A percentile compares a stretch with the other conserved stretches of the same genome.
Evolutionary conservation across 2,329 filamentous ascomycete species (phyloP).

Genomic region (Fusarium torulosum): DNA sequence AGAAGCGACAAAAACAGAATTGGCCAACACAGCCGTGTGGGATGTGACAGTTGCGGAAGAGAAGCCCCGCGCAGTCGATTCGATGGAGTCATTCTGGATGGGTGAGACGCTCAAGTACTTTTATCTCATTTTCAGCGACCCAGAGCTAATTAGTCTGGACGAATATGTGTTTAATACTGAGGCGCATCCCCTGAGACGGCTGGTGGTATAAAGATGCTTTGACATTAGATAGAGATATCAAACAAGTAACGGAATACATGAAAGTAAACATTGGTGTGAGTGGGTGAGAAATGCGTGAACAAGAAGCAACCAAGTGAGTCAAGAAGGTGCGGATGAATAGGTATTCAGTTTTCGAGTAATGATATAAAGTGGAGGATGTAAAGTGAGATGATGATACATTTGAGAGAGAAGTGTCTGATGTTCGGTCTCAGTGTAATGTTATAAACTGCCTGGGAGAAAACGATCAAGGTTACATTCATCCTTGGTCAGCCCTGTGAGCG

Average conservation of each 20-base stretch:
- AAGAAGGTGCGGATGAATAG: not conserved
- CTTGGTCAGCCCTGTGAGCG: conserved; percentile 37
- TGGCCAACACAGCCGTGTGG: conserved; percentile 63
- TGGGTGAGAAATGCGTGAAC: not conserved
- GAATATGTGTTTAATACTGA: conserved; percentile 48
- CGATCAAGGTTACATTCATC: not conserved
- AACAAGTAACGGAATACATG: not conserved
- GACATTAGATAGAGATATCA: not conserved
- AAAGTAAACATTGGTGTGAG: not conserved
- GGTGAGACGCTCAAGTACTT: conserved; percentile 51
- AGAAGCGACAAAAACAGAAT: conserved; percentile 59
- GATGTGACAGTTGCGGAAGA: conserved; percentile 53
- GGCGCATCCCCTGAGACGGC: conserved; percentile 42
- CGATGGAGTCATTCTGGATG: conserved; percentile 66
- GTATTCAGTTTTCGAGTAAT: not conserved
- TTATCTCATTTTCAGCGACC: conserved; percentile 46
- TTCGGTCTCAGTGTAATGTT: too few relatives aligned
- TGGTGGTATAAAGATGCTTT: conserved; percentile 15
- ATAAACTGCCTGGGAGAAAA: not conserved
- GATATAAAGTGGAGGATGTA: not conserved
- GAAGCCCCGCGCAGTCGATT: conserved; percentile 61
- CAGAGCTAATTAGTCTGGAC: conserved; percentile 60
- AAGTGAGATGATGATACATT: not conserved
- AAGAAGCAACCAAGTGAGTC: not conserved
- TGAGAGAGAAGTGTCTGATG: not conserved